Evolutionary conservation across 495 filamentous ascomycete genomes (phyloP), one percentile per base, ranked within the genome.

Genomic region (Aspergillus mulundensis): DNA sequence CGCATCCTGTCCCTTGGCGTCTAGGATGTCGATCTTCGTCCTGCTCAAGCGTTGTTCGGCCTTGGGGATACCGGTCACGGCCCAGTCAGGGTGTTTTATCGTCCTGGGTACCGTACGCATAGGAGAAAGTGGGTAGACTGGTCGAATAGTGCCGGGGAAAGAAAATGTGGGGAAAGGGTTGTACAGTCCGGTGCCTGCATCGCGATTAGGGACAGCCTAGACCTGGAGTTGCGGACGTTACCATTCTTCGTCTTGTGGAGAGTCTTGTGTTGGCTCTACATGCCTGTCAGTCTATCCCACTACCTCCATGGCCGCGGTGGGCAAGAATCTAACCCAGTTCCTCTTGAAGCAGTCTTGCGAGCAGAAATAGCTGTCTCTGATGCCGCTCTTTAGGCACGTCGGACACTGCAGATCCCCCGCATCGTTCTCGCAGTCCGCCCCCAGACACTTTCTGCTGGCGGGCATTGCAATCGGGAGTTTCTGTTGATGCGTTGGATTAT

Each of bases 331-430:
- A 81, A 97, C 93, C 94, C 94, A 98, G 75, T 89, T 97, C 67
- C 83, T 84, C 78, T 96, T 97, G 77, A 98, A 97, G 79, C 94
- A 98, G 63, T 97, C 94, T 68, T 98, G 94, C 7, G 90, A 91
- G 77, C 94, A 98, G 77, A 97, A 98, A 71, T 82, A 96, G 74
- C 89, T 94, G 66, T 92, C 89, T 65, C 25, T 23, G 21, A 87
- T 92, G 44, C 88, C 91, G 44, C 88, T 68, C 69, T 92, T 96
- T 55, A 96, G 77, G 64, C 94, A 98, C 42, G 87, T 96, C 23
- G 94, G 94, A 75, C 94, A 98, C 68, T 97, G 91, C 14, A 97
- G 73, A 23, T 83, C 75, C 30, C 89, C 85, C 44, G 90, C 90
- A 52, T 90, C 84, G 55, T 96, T 96, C 7, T 78, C 71, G 75